A percentile compares a stretch with the other conserved stretches of the same genome.
Conservation (phyloP, 148 eudicot species). For the Drosera capensis region DNA sequence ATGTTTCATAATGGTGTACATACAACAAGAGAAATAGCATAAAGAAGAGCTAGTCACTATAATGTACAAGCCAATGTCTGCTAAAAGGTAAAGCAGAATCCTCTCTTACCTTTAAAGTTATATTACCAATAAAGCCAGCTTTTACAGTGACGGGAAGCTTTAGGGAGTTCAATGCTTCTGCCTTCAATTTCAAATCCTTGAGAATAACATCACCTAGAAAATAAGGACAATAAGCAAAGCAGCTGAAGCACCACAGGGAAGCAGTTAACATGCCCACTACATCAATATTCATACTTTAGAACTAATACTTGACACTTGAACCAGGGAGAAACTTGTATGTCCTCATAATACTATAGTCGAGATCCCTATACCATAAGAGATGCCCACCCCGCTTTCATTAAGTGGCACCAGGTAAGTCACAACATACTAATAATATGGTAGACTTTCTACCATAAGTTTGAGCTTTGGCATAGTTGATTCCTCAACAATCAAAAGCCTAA, state of each 20-base stretch:
- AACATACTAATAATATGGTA: too few species aligned
- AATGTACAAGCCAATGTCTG: too few species aligned
- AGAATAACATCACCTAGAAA: constrained; percentile 89
- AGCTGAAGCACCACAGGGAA: too few species aligned
- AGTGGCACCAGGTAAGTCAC: too few species aligned
- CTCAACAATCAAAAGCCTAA: too few species aligned
- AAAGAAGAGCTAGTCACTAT: not conserved
- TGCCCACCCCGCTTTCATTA: too few species aligned
- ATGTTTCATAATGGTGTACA: too few species aligned
- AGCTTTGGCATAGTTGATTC: too few species aligned
- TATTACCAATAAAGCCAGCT: constrained; percentile 90
- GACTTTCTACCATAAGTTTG: too few species aligned
- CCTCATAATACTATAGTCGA: too few species aligned
- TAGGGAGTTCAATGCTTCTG: constrained; percentile 84
- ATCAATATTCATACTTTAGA: not conserved
- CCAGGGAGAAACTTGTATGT: too few species aligned
- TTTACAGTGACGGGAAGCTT: constrained; percentile 96
- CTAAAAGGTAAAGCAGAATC: not conserved
- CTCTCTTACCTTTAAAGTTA: constrained; percentile 71
- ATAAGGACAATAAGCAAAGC: constrained; percentile 7
- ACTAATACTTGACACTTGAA: not conserved
- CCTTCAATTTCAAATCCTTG: constrained; percentile 88
- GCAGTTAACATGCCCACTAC: not conserved
- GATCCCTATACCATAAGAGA: too few species aligned
- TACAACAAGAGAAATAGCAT: not conserved